Percentiles rank a stretch among this genome's conserved stretches.
phyloP scores from a whole-genome alignment of 2,329 filamentous ascomycete genomes.

The Volutella citrinella region DNA sequence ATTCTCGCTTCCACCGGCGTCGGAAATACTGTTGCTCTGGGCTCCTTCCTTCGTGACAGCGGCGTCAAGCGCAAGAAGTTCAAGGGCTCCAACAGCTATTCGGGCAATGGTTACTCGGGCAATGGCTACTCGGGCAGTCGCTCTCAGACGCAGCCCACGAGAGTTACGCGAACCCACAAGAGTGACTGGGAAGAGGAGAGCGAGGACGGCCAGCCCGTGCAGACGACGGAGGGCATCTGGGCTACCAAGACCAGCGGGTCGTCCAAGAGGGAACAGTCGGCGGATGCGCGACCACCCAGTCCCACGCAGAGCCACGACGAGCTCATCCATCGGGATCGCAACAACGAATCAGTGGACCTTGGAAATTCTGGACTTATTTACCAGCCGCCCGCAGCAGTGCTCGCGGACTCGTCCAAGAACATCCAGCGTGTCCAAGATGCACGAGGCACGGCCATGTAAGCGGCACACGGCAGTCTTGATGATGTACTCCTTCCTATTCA shows the following conservation, averaged over 20 bases:
- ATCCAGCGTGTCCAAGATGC: too few relatives aligned
- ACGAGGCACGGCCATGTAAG: too few relatives aligned
- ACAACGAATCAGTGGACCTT: slow-evolving; percentile 15
- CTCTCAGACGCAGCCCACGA: slow-evolving; percentile 19
- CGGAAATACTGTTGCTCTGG: slow-evolving; percentile 81
- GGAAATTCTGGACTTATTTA: slow-evolving; percentile 4
- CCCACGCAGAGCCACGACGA: slow-evolving; percentile 27
- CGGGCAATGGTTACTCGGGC: too few relatives aligned
- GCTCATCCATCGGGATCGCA: slow-evolving; percentile 21
- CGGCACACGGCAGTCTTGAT: too few relatives aligned
- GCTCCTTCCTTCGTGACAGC: slow-evolving; percentile 83
- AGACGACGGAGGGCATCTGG: slow-evolving; percentile 25
- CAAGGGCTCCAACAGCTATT: slow-evolving; percentile 49
- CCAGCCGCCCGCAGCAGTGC: slow-evolving; percentile 12
- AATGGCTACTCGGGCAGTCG: slow-evolving; percentile 23
- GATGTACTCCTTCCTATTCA: too few relatives aligned
- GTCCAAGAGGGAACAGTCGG: too few relatives aligned
- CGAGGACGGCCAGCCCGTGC: slow-evolving; percentile 12
- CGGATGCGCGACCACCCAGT: slow-evolving; percentile 15
- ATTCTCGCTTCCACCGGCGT: slow-evolving; percentile 81
- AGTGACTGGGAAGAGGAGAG: slow-evolving; percentile 24
- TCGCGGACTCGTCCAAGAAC: slow-evolving; percentile 15
- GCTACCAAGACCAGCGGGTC: too few relatives aligned
- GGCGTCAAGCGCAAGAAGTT: slow-evolving; percentile 85
- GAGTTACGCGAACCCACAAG: slow-evolving; percentile 15